Evolutionary conservation across 2,329 filamentous ascomycete genomes (phyloP), one percentile per base, ranked within the genome.

Genomic region (Bipolaris sorokiniana): DNA sequence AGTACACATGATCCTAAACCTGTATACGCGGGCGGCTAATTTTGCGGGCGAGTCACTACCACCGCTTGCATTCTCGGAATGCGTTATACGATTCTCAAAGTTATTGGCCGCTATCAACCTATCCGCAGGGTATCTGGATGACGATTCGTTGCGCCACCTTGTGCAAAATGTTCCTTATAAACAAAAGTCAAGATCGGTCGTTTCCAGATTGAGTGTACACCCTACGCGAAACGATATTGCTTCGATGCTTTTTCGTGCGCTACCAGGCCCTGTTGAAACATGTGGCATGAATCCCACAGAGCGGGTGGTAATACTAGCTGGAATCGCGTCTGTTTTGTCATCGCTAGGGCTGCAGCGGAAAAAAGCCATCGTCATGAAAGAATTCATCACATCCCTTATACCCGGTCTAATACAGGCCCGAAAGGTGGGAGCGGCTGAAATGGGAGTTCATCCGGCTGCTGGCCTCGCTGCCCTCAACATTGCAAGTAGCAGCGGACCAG

Each of bases 391-490:
- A 3, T 88, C 92, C 15, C 82, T 98, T 38, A 91, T 96, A 50
- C 89, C 88, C 33, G 92, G 91, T 2, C 82, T 99, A 7, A 89
- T 97, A 4, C 92, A 97, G 76, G 95, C 95, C 15, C 86, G 95
- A 37, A 97, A 96, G 45, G 85, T 94, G 46, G 94, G 94, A 31
- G 95, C 95, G 38, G 93, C 95, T n/a, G 95, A 98, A 72, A 91
- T 95, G 69, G 95, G 94, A 3, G 91, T 99, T 34, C 94, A 98
- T 77, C 95, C 95, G 38, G 94, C 94, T 16, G 92, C 94, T 9
- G 93, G 92, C 0, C 80, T 97, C 48, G 88, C 92, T 23, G 88
- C 89, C 11, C 79, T 95, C 28, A 89, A 87, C 62, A 71, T 76
- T 62, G 66, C 64, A 7, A 70, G 67, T 33, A 70, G 69, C 7